These are phyloP conservation scores for Erodium moschatum DNA, from an alignment of 441 rosid species.

Conservation along the genomic window DNA sequence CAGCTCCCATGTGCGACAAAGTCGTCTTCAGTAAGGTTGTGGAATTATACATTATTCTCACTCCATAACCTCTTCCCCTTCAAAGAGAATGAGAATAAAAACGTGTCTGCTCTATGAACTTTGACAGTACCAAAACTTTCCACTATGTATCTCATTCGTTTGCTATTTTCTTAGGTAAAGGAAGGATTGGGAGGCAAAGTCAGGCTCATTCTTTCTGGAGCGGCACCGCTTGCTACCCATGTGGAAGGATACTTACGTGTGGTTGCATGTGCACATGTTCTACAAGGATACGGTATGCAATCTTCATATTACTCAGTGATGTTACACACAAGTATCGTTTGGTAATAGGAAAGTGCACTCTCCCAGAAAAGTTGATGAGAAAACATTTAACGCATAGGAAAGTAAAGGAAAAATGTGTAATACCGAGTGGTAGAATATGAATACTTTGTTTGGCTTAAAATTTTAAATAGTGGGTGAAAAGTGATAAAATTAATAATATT, in stretches of 20 bases:
- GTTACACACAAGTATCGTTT: neutral
- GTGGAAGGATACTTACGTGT: constrained; percentile 81
- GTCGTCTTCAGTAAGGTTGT: constrained; percentile 75
- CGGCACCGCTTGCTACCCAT: constrained; percentile 78
- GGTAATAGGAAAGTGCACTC: neutral
- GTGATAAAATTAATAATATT: too few species aligned
- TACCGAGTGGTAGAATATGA: too few species aligned
- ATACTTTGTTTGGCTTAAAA: too few species aligned
- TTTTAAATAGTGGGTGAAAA: neutral
- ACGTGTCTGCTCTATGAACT: neutral
- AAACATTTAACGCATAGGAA: neutral
- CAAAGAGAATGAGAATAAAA: neutral
- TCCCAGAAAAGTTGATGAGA: too few species aligned
- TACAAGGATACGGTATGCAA: constrained; percentile 86
- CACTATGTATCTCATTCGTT: constrained; percentile 9
- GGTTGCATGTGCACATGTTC: constrained; percentile 85
- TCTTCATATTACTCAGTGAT: constrained; percentile 12
- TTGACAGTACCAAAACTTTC: neutral
- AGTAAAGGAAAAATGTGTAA: neutral
- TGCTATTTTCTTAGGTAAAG: constrained; percentile 48
- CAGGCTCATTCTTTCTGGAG: constrained; percentile 79
- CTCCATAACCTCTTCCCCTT: neutral
- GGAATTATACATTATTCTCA: neutral
- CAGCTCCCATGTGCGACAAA: constrained; percentile 77
- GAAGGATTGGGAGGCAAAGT: constrained; percentile 83